These are phyloP conservation scores for Lichtheimia corymbifera DNA, from an alignment of 371 early-diverging fungal species.

Conservation along the genomic window DNA sequence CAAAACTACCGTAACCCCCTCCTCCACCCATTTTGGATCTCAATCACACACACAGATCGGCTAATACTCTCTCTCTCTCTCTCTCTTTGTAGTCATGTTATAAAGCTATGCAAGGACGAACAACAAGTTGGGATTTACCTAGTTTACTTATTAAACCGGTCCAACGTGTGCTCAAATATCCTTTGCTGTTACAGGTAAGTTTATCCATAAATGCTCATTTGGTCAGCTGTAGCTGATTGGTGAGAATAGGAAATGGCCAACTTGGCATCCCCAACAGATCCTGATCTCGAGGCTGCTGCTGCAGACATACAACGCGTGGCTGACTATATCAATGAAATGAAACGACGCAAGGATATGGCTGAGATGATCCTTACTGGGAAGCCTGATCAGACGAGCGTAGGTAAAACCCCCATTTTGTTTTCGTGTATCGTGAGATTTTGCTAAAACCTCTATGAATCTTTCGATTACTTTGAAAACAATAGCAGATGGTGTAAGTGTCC, in stretches of 20 bases:
- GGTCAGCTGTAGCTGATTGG: too few species aligned
- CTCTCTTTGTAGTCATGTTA: conserved; percentile 44
- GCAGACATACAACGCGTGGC: conserved; percentile 67
- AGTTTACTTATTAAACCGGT: conserved; percentile 85
- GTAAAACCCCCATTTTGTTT: conserved; percentile 6
- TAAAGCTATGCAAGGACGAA: conserved; percentile 58
- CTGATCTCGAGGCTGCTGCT: conserved; percentile 45
- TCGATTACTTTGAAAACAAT: too few species aligned
- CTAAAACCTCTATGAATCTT: too few species aligned
- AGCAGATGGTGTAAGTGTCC: background rate
- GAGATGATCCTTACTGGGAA: conserved; percentile 72
- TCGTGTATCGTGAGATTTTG: background rate
- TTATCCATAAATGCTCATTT: background rate
- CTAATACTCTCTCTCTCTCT: background rate
- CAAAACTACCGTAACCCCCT: too few species aligned
- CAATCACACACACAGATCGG: too few species aligned
- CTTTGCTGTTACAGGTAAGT: conserved; percentile 66
- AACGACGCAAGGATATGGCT: conserved; percentile 81
- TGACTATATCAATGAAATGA: conserved; percentile 82
- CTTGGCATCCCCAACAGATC: conserved; percentile 58
- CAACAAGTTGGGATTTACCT: conserved; percentile 80
- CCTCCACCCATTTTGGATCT: too few species aligned
- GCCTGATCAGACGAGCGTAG: conserved; percentile 12
- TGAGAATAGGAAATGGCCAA: conserved; percentile 61
- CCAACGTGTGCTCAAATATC: conserved; percentile 86